A percentile compares a stretch with the other conserved stretches of the same genome.
These are phyloP conservation scores for Papilionanthe hybrid DNA, from an alignment of 116 monocot species.

Conservation along the genomic window DNA sequence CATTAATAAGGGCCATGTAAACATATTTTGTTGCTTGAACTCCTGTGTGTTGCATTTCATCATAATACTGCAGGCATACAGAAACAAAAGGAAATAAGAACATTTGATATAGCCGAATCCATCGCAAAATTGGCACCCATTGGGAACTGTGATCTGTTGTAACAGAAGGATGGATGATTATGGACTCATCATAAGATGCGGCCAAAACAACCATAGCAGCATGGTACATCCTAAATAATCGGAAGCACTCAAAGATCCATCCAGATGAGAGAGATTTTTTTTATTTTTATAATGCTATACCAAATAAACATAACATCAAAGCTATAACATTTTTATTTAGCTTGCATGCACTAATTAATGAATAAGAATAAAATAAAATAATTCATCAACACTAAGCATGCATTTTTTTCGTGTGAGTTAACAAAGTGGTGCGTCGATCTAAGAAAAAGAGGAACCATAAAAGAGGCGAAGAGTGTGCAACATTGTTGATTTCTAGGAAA, in stretches of 20 bases:
- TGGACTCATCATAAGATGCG: neutral
- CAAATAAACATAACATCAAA: neutral
- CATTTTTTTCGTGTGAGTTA: no score
- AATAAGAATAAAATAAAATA: no score
- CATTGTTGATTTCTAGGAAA: no score
- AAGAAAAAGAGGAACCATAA: no score
- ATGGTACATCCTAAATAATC: neutral
- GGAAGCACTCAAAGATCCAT: neutral
- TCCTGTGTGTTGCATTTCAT: conserved; percentile 52
- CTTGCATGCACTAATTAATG: no score
- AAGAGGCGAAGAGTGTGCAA: no score
- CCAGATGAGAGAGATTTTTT: neutral
- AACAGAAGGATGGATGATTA: neutral
- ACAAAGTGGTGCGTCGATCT: no score
- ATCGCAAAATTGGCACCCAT: neutral
- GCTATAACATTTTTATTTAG: no score
- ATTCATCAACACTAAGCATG: no score
- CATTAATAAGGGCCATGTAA: conserved; percentile 73
- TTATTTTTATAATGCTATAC: neutral
- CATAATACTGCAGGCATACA: conserved; percentile 45
- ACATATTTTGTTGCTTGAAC: conserved; percentile 45
- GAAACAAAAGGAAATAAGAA: neutral
- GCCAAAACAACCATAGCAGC: neutral
- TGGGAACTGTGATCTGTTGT: neutral
- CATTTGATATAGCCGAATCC: neutral